These are phyloP conservation scores for Pisolithus tinctorius DNA, from an alignment of 768 basidiomycete species.

Conservation along the genomic window DNA sequence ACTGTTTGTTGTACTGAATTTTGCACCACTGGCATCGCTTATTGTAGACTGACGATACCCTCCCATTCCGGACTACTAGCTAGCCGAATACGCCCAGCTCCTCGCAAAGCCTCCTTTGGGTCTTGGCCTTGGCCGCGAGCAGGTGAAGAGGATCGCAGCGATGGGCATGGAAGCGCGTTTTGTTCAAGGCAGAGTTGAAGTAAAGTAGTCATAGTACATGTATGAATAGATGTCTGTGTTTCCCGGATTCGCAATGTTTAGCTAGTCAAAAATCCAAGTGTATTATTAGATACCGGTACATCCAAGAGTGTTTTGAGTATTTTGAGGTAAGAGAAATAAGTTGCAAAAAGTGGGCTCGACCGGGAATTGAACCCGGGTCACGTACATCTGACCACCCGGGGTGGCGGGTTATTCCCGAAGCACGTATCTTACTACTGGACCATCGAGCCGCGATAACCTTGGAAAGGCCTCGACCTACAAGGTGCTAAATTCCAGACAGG, in stretches of 20 bases:
- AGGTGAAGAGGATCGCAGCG: slow-evolving; percentile 49
- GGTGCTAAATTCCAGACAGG: too few species aligned
- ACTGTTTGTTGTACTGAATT: slow-evolving; percentile 16
- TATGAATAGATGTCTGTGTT: background rate
- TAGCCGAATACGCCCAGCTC: slow-evolving; percentile 75
- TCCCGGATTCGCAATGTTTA: too few species aligned
- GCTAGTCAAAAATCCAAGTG: too few species aligned
- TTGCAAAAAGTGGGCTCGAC: slow-evolving; percentile 22
- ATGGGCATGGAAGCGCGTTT: slow-evolving; percentile 48
- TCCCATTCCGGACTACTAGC: slow-evolving; percentile 70
- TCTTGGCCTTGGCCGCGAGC: slow-evolving; percentile 54
- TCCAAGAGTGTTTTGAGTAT: too few species aligned
- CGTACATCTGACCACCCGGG: slow-evolving; percentile 26
- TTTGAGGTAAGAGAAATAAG: too few species aligned
- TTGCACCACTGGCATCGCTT: background rate
- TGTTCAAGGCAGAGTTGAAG: background rate
- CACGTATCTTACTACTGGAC: slow-evolving; percentile 33
- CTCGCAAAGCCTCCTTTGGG: slow-evolving; percentile 68
- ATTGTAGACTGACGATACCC: slow-evolving; percentile 70
- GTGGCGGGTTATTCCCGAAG: slow-evolving; percentile 25
- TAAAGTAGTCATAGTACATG: background rate
- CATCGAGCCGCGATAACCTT: slow-evolving; percentile 19
- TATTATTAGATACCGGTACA: too few species aligned
- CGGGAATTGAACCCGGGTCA: slow-evolving; percentile 33
- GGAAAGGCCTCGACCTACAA: too few species aligned